Conservation (phyloP, 257 asterid species). For the Plantago elongata region DNA sequence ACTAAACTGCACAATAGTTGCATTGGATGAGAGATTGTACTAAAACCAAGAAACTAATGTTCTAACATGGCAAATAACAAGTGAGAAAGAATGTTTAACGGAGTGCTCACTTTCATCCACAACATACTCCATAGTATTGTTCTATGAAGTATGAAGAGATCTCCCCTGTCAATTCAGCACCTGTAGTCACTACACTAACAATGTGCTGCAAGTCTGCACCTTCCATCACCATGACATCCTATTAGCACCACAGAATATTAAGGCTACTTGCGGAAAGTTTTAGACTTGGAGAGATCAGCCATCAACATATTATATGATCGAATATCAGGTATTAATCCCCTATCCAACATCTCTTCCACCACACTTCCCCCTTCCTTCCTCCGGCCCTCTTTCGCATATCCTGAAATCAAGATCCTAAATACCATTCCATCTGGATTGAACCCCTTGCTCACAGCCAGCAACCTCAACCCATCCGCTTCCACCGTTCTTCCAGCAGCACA, state of each 20-base stretch:
- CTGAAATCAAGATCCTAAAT: slow-evolving; percentile 64
- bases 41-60: too few species aligned
- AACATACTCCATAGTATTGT: too few species aligned
- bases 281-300: slow-evolving; percentile 45
- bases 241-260: background rate
- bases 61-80: too few species aligned
- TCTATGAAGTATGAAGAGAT: too few species aligned
- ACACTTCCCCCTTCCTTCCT: slow-evolving; percentile 67
- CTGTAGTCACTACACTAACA: background rate
- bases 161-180: too few species aligned
- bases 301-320: slow-evolving; percentile 69
- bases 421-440: slow-evolving; percentile 64
- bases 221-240: background rate
- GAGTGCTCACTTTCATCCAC: too few species aligned
- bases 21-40: too few species aligned
- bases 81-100: too few species aligned
- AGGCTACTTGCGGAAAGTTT: slow-evolving; percentile 11
- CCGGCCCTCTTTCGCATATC: slow-evolving; percentile 58
- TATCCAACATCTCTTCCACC: slow-evolving; percentile 89
- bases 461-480: slow-evolving; percentile 76
- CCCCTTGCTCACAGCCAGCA: slow-evolving; percentile 66
- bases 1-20: too few species aligned
- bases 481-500: slow-evolving; percentile 46
- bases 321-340: slow-evolving; percentile 70
- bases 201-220: background rate